Percentiles rank a stretch among this genome's conserved stretches.
These are phyloP conservation scores for Calocybe cyanea DNA, from an alignment of 768 basidiomycete species.

Conservation along the genomic window DNA sequence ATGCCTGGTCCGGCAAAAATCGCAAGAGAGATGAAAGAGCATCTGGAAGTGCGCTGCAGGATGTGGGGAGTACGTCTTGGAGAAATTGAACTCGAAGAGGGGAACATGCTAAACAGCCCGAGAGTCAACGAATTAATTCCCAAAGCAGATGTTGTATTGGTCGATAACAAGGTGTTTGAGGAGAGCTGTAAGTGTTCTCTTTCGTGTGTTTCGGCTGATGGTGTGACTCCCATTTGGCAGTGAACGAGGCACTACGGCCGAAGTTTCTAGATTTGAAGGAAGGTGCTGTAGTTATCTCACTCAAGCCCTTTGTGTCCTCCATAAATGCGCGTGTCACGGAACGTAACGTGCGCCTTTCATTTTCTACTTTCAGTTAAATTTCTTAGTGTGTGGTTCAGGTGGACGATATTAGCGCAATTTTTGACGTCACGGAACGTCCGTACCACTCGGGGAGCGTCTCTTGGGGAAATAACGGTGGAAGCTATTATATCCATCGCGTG, in stretches of 20 bases:
- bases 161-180: conserved; percentile 84
- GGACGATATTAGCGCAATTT: conserved; percentile 78
- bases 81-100: conserved; percentile 75
- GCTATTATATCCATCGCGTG: conserved; percentile 74
- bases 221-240: conserved; percentile 29
- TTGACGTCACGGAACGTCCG: conserved; percentile 65
- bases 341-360: conserved; percentile 57
- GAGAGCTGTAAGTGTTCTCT: conserved; percentile 54
- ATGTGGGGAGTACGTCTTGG: conserved; percentile 90
- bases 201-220: background rate
- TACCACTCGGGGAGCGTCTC: conserved; percentile 77
- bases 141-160: conserved; percentile 87
- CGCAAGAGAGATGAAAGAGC: conserved; percentile 70
- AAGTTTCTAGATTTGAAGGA: conserved; percentile 95
- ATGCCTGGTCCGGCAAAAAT: conserved; percentile 76
- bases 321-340: conserved; percentile 74
- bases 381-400: conserved; percentile 36
- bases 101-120: conserved; percentile 74
- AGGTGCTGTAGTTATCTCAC: conserved; percentile 83
- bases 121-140: conserved; percentile 67
- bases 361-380: background rate
- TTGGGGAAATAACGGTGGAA: conserved; percentile 71
- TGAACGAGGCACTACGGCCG: conserved; percentile 83
- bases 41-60: conserved; percentile 71
- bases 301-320: conserved; percentile 80